These are phyloP conservation scores for Astragalus glycyphyllos DNA, from an alignment of 306 rosid genomes.

Conservation along the genomic window DNA sequence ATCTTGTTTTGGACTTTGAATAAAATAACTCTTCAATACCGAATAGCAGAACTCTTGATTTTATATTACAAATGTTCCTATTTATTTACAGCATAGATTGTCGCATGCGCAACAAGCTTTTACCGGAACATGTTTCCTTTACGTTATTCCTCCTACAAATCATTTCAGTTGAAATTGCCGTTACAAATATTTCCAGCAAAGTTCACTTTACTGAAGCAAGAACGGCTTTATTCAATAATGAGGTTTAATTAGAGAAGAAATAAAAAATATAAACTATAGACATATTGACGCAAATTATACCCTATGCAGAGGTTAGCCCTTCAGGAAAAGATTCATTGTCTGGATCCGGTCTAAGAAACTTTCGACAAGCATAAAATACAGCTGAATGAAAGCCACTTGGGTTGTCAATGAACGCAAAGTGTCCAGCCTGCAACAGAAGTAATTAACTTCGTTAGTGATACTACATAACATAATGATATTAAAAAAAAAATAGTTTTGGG, in stretches of 20 bases:
- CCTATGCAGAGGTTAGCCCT: constrained; percentile 69
- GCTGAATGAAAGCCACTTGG: constrained; percentile 82
- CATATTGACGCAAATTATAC: constrained; percentile 6
- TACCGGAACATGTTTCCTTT: constrained; percentile 14
- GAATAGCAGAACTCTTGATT: neutral
- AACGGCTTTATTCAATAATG: constrained; percentile 1
- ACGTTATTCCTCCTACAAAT: constrained; percentile 7
- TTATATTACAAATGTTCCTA: neutral
- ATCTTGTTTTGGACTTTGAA: too few species aligned
- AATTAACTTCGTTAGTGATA: neutral
- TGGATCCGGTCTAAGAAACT: constrained; percentile 64
- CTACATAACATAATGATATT: too few species aligned
- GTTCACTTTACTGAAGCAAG: constrained; percentile 9
- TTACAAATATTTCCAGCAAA: constrained; percentile 24
- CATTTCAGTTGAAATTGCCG: constrained; percentile 11
- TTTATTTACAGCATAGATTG: constrained; percentile 5
- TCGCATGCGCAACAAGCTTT: constrained; percentile 2
- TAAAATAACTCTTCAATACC: too few species aligned
- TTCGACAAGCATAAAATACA: constrained; percentile 77
- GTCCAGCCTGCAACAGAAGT: constrained; percentile 74
- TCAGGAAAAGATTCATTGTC: constrained; percentile 69
- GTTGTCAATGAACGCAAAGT: constrained; percentile 87
- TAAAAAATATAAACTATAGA: neutral
- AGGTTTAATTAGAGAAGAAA: constrained; percentile 1
- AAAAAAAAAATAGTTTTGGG: neutral